Percentiles rank a stretch among this genome's conserved stretches.
phyloP scores from a whole-genome alignment of 164 flowering plant genomes.

The Dillenia turbinata region DNA sequence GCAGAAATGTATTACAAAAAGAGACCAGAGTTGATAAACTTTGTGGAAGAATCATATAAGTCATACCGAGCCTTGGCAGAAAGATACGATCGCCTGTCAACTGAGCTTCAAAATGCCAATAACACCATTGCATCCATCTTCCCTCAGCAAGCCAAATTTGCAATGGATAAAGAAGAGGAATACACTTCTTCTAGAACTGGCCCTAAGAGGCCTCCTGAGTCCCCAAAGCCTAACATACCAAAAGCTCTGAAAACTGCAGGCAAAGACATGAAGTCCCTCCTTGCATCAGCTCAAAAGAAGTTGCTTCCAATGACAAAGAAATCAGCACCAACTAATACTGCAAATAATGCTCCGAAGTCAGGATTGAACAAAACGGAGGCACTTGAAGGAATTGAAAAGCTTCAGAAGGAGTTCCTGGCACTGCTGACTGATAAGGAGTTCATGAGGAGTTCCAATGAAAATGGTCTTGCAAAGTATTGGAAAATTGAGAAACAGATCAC shows the following conservation, averaged over 20 bases:
- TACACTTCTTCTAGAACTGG: slow-evolving; percentile 16
- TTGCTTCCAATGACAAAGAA: slow-evolving; percentile 18
- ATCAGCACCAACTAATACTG: background rate
- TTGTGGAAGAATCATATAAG: slow-evolving; percentile 62
- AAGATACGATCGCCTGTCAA: slow-evolving; percentile 56
- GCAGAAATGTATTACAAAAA: slow-evolving; percentile 90
- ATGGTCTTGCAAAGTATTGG: slow-evolving; percentile 51
- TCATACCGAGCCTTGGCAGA: slow-evolving; percentile 70
- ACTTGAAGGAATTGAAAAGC: slow-evolving; percentile 52
- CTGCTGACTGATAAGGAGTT: slow-evolving; percentile 79
- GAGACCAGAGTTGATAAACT: slow-evolving; percentile 68
- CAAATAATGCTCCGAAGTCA: slow-evolving; percentile 25
- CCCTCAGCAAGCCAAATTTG: slow-evolving; percentile 57
- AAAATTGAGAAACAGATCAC: slow-evolving; percentile 49
- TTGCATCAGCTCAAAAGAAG: slow-evolving; percentile 28
- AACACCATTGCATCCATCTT: slow-evolving; percentile 56
- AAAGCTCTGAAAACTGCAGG: slow-evolving; percentile 19
- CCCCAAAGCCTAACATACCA: slow-evolving; percentile 20
- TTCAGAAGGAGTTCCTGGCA: slow-evolving; percentile 59
- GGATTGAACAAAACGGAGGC: slow-evolving; percentile 59
- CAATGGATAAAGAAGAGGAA: slow-evolving; percentile 53
- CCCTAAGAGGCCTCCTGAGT: slow-evolving; percentile 14
- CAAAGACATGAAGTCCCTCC: slow-evolving; percentile 22
- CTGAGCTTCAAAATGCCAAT: slow-evolving; percentile 65
- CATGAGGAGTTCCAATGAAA: slow-evolving; percentile 57